A percentile compares a stretch with the other conserved stretches of the same genome.
phyloP scores from a whole-genome alignment of 139 green algal genomes.

The Dunaliella primolecta region DNA sequence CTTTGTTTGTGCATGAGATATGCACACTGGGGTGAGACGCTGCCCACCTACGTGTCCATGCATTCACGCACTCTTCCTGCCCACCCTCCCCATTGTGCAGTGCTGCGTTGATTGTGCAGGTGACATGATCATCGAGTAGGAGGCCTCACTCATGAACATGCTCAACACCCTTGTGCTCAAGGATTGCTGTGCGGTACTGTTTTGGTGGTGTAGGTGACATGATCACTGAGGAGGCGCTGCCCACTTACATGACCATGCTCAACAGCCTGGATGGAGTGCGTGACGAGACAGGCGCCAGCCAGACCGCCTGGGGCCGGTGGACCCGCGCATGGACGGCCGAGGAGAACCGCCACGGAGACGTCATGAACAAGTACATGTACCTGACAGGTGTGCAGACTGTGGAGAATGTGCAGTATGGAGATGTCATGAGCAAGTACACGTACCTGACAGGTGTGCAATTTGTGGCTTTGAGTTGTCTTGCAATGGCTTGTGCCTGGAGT shows the following conservation, averaged over 20 bases:
- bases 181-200: not conserved
- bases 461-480: too few relatives aligned
- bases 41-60: not conserved
- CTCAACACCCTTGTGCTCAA: conserved; percentile 68
- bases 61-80: too few relatives aligned
- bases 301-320: conserved; percentile 84
- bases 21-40: too few relatives aligned
- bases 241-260: conserved; percentile 99
- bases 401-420: too few relatives aligned
- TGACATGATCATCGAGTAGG: conserved; percentile 95
- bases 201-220: conserved; percentile 69
- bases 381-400: conserved; percentile 67
- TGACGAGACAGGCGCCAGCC: conserved; percentile 85
- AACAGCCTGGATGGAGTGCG: conserved; percentile 97
- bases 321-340: conserved; percentile 90
- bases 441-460: conserved; percentile 72
- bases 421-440: conserved; percentile 96
- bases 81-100: too few relatives aligned
- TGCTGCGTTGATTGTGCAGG: conserved; percentile 66
- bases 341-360: conserved; percentile 98
- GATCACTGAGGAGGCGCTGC: conserved; percentile 98
- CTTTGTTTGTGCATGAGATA: too few relatives aligned
- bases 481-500: too few relatives aligned
- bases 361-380: conserved; percentile 96
- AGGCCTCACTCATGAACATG: conserved; percentile 97